Evolutionary conservation across 2,329 filamentous ascomycete species (phyloP).

Genomic region (Pseudocercospora ulei): DNA sequence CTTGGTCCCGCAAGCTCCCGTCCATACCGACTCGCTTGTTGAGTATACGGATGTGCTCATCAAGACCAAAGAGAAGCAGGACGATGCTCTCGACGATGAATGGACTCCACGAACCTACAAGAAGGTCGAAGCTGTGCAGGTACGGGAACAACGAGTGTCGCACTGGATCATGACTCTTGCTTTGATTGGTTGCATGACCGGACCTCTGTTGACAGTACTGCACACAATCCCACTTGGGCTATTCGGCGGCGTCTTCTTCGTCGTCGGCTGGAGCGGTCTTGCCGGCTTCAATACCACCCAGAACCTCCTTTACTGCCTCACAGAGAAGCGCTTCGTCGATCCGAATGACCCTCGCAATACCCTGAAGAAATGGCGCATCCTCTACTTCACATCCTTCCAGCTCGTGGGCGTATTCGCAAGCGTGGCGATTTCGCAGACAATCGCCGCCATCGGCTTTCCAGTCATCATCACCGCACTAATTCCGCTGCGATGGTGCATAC

Average conservation of each 20-base stretch:
- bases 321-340: conserved; percentile 42
- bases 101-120: conserved; percentile 39
- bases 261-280: conserved; percentile 47
- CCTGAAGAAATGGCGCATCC: conserved; percentile 41
- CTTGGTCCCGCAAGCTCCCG: conserved; percentile 51
- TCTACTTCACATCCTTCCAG: conserved; percentile 46
- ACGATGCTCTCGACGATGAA: conserved; percentile 35
- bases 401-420: conserved; percentile 45
- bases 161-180: conserved; percentile 49
- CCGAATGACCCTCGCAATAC: conserved; percentile 42
- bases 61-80: conserved; percentile 40
- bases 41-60: conserved; percentile 37
- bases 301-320: conserved; percentile 44
- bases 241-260: conserved; percentile 50
- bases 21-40: conserved; percentile 48
- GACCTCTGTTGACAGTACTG: conserved; percentile 46
- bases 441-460: conserved; percentile 52
- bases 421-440: conserved; percentile 52
- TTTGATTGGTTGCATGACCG: conserved; percentile 49
- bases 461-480: conserved; percentile 50
- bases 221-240: conserved; percentile 48
- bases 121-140: conserved; percentile 39
- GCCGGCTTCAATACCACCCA: conserved; percentile 47
- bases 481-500: conserved; percentile 43
- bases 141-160: conserved; percentile 49